Percentiles rank a stretch among this genome's conserved stretches.
Evolutionary conservation across 2,329 filamentous ascomycete species (phyloP).

Genomic region (Ophiostoma tasmaniense): DNA sequence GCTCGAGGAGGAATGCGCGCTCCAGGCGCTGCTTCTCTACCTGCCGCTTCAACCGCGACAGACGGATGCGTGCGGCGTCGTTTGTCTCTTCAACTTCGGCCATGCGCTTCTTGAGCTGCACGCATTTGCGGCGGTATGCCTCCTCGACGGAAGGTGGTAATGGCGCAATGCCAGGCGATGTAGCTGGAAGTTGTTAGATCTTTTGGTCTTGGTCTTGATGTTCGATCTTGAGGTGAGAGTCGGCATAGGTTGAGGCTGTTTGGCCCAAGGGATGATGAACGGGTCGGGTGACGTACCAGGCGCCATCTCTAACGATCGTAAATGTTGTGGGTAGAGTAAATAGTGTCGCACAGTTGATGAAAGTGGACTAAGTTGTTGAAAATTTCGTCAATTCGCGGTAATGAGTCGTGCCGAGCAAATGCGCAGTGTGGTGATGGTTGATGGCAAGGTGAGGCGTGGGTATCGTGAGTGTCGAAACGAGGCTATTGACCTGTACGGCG

Average conservation of each 20-base stretch:
- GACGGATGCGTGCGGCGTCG: constrained; percentile 69
- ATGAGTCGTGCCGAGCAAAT: neutral
- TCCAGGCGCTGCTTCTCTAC: constrained; percentile 89
- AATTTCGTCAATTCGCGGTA: neutral
- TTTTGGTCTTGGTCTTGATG: neutral
- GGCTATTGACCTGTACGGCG: neutral
- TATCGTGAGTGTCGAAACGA: neutral
- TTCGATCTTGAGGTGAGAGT: neutral
- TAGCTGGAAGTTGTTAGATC: neutral
- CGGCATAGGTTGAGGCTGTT: neutral
- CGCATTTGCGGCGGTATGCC: constrained; percentile 93
- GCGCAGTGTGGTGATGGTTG: neutral
- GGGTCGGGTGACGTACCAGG: constrained; percentile 17
- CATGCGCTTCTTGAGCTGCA: constrained; percentile 84
- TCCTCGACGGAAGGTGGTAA: constrained; percentile 87
- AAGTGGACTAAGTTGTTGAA: too few species aligned
- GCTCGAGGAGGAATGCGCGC: constrained; percentile 65
- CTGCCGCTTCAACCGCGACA: constrained; percentile 70
- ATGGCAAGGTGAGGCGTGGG: neutral
- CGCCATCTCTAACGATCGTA: constrained; percentile 14
- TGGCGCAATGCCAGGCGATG: constrained; percentile 32
- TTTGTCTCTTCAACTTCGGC: constrained; percentile 89
- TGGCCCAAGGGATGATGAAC: neutral
- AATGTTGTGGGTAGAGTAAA: neutral
- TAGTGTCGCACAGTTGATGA: neutral